Base-by-base conservation (phyloP, 2,329 filamentous ascomycete species). In the Fusarium sp. region DNA sequence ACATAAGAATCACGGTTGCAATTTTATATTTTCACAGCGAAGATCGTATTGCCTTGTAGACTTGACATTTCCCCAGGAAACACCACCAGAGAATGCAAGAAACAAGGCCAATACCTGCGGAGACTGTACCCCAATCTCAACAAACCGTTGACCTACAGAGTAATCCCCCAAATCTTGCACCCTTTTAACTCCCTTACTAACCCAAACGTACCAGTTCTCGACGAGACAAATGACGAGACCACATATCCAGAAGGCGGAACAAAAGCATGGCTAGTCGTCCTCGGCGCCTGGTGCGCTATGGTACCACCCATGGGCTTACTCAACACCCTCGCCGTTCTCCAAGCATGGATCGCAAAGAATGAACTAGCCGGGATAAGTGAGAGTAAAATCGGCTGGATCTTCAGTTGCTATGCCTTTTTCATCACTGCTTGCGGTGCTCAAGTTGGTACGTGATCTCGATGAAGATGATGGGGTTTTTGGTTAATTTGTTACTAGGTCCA, bases 251-350 rank as follows among this genome's bases (percentile, higher is more conserved):
- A 44, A 44, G 42, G 42, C 10, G 42, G 42, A 18, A 44, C 22
- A 16, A 44, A 44, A 24, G 90, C 90, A 60, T 94, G 91, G 90
- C 81, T 89, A 12, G 90, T 93, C 18, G 90, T 94, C 2, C 78
- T 92, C 5, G 91, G 91, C 18, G 88, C 88, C 5, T 93, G 92
- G 79, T 87, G 86, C 88, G 86, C 88, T 6, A 87, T 93, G 76
- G 81, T 89, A 64, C 87, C 89, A 6, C 85, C 85, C 3, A 88
- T 93, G 63, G 91, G 91, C 0, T 83, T 92, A 53, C 86, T 92
- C 81, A 91, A 91, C 76, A 87, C 86, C 51, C 80, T 91, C 27
- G 91, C 90, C 2, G 88, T 89, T 0, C 88, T 92, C 77, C 88
- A 93, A 77, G 85, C 89, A 14, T 92, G 92, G 77, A 81, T 93